Base-by-base conservation (phyloP, 2,329 filamentous ascomycete genomes). In the Xylariaceae sp. region DNA sequence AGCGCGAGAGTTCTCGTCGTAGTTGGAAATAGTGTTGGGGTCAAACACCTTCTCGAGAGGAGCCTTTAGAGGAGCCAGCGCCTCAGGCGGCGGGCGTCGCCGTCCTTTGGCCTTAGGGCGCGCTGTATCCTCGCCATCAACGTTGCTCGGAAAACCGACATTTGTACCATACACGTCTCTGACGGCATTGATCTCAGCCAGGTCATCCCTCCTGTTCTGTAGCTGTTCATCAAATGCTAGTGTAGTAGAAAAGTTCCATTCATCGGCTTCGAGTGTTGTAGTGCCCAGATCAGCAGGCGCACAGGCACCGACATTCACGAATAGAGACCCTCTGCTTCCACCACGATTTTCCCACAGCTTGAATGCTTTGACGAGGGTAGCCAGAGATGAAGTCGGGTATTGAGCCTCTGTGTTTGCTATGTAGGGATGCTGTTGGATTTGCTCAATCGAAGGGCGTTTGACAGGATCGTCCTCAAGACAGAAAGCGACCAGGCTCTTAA, bases 331-430 rank as follows among this genome's bases (percentile, higher is more conserved):
- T 51, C 89, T 82, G 65, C 83, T 84, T 34, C 89, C 89, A 23
- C 89, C 89, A 66, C 84, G 82, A 6, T 85, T 81, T 71, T 92
- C 89, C 89, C 89, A 93, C 17, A 86, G 70, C 69, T 86, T 87
- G 74, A 88, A 93, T 10, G 84, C 86, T 64, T 85, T 83, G 8
- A 93, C 87, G 1, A 93, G 78, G 60, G 84, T 78, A 2, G 83
- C 76, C 2, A 93, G 79, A 3, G 78, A 80, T 0, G 81, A 81
- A 0, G 86, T 85, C 0, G 89, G 89, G 67, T 89, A 87, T 50
- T 76, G 76, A 11, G 82, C 76, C 5, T 79, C 77, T 0, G 88
- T 89, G 60, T 86, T 83, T 60, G 76, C 77, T 58, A 92, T 82
- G 70, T 89, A 92, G 0, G 80, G 80, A 68, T 92, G 89, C 50